Evolutionary conservation across 2,329 filamentous ascomycete species (phyloP).

Genomic region (Cercospora sp.): DNA sequence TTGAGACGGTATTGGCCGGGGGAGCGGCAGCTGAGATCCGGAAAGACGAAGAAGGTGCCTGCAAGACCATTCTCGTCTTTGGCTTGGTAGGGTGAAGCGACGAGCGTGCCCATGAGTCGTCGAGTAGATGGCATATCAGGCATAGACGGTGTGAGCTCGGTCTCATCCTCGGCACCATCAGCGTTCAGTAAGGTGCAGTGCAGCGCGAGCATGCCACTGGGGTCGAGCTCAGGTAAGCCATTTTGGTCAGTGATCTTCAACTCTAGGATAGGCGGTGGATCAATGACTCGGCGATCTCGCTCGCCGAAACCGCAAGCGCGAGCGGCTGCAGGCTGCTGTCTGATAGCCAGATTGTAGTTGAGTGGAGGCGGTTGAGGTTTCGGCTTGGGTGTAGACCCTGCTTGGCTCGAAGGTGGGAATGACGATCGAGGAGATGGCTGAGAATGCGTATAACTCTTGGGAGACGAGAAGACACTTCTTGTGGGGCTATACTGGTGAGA

Average conservation of each 20-base stretch:
- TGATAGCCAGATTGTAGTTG: conserved; percentile 58
- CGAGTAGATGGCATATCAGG: conserved; percentile 68
- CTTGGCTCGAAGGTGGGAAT: conserved; percentile 16
- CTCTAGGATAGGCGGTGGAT: conserved; percentile 80
- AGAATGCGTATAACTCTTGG: conserved; percentile 28
- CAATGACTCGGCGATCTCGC: conserved; percentile 76
- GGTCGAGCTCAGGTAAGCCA: conserved; percentile 58
- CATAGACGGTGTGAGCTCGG: conserved; percentile 47
- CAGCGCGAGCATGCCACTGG: conserved; percentile 60
- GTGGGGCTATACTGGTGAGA: conserved; percentile 23
- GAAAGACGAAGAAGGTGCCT: conserved; percentile 84
- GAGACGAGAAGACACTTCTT: conserved; percentile 27
- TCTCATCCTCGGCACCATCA: conserved; percentile 65
- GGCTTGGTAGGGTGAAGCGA: conserved; percentile 74
- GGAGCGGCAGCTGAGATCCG: conserved; percentile 76
- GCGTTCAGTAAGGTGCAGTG: conserved; percentile 76
- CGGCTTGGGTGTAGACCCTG: conserved; percentile 9
- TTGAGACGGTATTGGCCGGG: conserved; percentile 73
- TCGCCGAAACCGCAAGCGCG: conserved; percentile 82
- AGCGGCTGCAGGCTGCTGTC: conserved; percentile 76
- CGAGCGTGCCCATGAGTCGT: conserved; percentile 75
- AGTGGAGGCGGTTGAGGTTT: conserved; percentile 31
- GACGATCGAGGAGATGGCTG: conserved; percentile 32
- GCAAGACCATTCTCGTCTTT: conserved; percentile 70
- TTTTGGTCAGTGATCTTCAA: conserved; percentile 63